A percentile compares a stretch with the other conserved stretches of the same genome.
phyloP scores from a whole-genome alignment of 139 green algal species.

The Chlorella sp. region DNA sequence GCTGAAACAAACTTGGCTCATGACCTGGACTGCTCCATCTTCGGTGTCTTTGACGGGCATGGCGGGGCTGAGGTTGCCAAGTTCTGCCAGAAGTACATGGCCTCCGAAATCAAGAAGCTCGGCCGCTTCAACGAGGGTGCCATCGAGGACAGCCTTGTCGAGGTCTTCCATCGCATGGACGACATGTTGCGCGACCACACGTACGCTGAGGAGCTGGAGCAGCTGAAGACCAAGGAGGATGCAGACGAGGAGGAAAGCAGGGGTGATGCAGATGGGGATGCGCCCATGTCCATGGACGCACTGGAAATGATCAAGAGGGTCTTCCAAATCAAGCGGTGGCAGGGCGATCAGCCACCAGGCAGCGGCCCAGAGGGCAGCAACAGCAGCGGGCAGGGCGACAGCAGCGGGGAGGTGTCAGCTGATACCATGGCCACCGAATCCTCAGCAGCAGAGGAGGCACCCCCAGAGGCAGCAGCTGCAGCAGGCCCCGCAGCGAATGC shows the following conservation, averaged over 20 bases:
- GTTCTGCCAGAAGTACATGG: constrained; percentile 80
- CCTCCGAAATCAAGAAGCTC: constrained; percentile 63
- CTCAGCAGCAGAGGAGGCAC: too few relatives aligned
- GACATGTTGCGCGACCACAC: constrained; percentile 21
- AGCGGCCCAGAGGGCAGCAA: not conserved
- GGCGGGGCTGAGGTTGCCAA: constrained; percentile 81
- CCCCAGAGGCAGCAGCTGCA: too few relatives aligned
- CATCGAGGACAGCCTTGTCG: constrained; percentile 53
- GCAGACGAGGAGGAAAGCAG: constrained; percentile 14
- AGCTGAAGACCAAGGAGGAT: constrained; percentile 36
- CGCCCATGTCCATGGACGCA: constrained; percentile 42
- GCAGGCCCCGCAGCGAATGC: too few relatives aligned
- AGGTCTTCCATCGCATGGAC: constrained; percentile 77
- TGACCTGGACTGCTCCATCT: constrained; percentile 42
- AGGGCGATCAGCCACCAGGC: constrained; percentile 11
- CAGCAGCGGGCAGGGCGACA: constrained; percentile 7
- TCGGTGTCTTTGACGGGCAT: constrained; percentile 88
- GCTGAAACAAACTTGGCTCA: constrained; percentile 29
- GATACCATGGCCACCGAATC: too few relatives aligned
- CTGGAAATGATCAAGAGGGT: constrained; percentile 53
- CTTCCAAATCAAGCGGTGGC: constrained; percentile 48
- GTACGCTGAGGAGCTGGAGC: too few relatives aligned
- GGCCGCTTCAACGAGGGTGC: constrained; percentile 45
- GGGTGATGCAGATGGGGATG: too few relatives aligned
- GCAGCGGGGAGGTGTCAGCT: constrained; percentile 18